These are phyloP conservation scores for Puccinia polysora DNA, from an alignment of 1,284 basidiomycete species.

Conservation along the genomic window DNA sequence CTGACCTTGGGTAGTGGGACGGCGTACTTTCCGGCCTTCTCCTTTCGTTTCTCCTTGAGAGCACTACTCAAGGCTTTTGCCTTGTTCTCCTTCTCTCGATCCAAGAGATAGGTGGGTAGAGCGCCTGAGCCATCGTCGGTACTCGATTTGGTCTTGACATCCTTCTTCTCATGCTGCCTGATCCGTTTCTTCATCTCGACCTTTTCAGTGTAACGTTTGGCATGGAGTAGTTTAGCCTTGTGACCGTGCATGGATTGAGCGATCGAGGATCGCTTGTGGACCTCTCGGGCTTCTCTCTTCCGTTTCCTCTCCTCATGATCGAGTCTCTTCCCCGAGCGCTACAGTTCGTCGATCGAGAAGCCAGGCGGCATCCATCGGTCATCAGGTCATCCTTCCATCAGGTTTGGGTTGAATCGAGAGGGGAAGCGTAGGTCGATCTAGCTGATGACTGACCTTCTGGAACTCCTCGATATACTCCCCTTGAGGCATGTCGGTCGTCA, in stretches of 20 bases:
- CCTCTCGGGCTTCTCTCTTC: constrained; percentile 83
- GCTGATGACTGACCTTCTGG: constrained; percentile 25
- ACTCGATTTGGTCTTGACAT: constrained; percentile 87
- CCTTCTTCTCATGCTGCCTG: constrained; percentile 97
- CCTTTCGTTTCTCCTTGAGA: constrained; percentile 97
- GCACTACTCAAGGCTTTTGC: constrained; percentile 96
- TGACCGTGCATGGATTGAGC: constrained; percentile 94
- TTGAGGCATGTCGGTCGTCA: constrained; percentile 32
- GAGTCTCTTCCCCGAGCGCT: constrained; percentile 58
- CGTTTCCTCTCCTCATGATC: constrained; percentile 61
- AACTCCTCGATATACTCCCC: constrained; percentile 44
- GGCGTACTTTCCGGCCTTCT: constrained; percentile 96
- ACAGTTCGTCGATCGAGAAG: background rate
- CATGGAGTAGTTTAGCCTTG: constrained; percentile 95
- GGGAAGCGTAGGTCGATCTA: background rate
- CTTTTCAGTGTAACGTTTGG: constrained; percentile 92
- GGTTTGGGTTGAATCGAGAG: background rate
- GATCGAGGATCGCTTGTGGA: constrained; percentile 77
- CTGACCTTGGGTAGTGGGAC: constrained; percentile 95
- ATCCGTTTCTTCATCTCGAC: constrained; percentile 98
- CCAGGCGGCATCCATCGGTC: background rate
- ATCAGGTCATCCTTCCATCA: background rate
- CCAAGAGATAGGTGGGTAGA: constrained; percentile 87
- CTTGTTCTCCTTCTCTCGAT: constrained; percentile 93
- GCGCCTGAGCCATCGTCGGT: constrained; percentile 78